phyloP scores from a whole-genome alignment of 164 flowering plant species.

The Chloranthus sessilifolius region DNA sequence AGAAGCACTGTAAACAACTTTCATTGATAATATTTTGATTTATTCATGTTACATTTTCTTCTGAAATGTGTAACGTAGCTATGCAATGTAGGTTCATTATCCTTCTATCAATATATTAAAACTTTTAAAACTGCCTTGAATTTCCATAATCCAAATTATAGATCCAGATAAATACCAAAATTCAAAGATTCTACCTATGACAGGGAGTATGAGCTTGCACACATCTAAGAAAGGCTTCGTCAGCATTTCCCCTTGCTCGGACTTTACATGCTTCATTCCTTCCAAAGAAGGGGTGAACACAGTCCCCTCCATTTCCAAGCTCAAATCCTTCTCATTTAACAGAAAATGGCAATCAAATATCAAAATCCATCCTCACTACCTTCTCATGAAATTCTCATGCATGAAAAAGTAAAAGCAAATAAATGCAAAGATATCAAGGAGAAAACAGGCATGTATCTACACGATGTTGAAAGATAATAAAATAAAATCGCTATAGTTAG shows the following conservation, averaged over 20 bases:
- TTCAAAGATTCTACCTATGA: too few species aligned
- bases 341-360: not conserved
- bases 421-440: not conserved
- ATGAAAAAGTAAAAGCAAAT: not conserved
- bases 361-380: not conserved
- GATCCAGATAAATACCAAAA: too few species aligned
- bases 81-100: too few species aligned
- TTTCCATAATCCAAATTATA: too few species aligned
- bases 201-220: slow-evolving; percentile 79
- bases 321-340: slow-evolving; percentile 15
- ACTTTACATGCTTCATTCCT: slow-evolving; percentile 65
- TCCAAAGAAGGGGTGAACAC: slow-evolving; percentile 64
- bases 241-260: slow-evolving; percentile 60
- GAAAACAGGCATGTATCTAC: not conserved
- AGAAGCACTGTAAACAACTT: too few species aligned
- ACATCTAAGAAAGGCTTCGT: slow-evolving; percentile 89
- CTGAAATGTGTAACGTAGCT: too few species aligned
- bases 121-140: too few species aligned
- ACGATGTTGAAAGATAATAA: too few species aligned
- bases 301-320: slow-evolving; percentile 55
- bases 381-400: not conserved
- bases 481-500: too few species aligned
- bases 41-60: too few species aligned
- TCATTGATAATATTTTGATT: too few species aligned
- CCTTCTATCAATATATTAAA: too few species aligned